Evolutionary conservation across 179 eudicot species (phyloP).

Genomic region (Spergularia azorica): DNA sequence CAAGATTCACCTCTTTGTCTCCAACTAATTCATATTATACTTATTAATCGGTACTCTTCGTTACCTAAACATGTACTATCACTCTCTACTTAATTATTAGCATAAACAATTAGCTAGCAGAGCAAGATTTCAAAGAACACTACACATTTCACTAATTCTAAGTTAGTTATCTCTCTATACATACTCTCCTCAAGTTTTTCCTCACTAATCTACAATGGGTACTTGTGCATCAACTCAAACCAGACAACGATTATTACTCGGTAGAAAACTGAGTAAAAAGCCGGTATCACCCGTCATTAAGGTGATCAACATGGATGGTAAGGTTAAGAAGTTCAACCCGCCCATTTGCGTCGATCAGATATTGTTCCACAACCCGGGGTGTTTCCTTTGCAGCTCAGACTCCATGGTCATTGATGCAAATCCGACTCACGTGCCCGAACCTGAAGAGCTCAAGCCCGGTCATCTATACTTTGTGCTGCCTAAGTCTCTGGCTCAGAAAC

Average conservation of each 20-base stretch:
- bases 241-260: no score
- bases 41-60: no score
- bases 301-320: conserved; percentile 49
- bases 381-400: conserved; percentile 58
- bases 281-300: conserved; percentile 27
- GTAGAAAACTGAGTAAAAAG: not conserved
- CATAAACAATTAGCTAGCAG: no score
- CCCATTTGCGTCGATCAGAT: conserved; percentile 45
- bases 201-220: conserved; percentile 22
- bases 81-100: no score
- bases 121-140: not conserved
- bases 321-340: conserved; percentile 43
- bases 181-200: not conserved
- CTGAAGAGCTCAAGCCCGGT: conserved; percentile 46
- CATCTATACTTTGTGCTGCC: conserved; percentile 60
- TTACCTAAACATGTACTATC: not conserved
- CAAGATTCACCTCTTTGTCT: not conserved
- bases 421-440: conserved; percentile 32
- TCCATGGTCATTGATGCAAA: conserved; percentile 43
- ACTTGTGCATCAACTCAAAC: conserved; percentile 31
- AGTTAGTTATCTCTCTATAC: no score
- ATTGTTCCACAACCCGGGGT: conserved; percentile 41
- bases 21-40: not conserved
- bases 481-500: conserved; percentile 28
- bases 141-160: no score